These are phyloP conservation scores for Mesotaenium endlicherianum DNA, from an alignment of 139 green algal genomes.

Conservation along the genomic window DNA sequence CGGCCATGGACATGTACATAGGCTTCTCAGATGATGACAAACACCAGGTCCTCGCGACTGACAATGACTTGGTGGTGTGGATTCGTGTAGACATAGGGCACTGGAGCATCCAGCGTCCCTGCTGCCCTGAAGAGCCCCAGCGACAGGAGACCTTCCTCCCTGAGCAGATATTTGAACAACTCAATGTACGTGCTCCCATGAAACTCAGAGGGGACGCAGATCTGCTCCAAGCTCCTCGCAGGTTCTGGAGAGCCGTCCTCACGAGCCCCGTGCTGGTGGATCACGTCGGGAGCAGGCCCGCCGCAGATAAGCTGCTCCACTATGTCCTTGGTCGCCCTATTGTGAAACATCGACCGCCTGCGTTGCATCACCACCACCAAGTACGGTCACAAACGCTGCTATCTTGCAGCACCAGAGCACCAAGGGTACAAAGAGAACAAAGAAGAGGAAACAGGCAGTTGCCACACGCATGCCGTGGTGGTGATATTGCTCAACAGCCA, in stretches of 20 bases:
- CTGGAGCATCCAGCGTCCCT: not conserved
- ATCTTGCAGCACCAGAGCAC: too few species aligned
- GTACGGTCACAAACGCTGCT: too few species aligned
- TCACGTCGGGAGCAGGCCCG: not conserved
- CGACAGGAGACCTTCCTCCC: not conserved
- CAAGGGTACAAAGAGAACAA: too few species aligned
- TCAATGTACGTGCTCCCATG: not conserved
- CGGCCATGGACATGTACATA: too few species aligned
- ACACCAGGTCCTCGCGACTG: not conserved
- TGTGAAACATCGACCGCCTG: conserved; percentile 2
- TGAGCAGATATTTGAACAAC: not conserved
- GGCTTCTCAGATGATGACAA: conserved; percentile 1
- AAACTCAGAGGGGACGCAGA: not conserved
- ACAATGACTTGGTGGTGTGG: not conserved
- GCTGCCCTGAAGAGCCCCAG: not conserved
- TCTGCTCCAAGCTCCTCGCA: not conserved
- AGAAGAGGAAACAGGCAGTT: too few species aligned
- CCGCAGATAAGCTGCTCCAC: not conserved
- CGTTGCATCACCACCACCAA: too few species aligned
- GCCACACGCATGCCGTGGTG: too few species aligned
- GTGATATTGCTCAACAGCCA: too few species aligned
- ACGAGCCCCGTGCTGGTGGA: not conserved
- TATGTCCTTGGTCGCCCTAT: not conserved
- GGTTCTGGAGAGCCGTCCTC: too few species aligned
- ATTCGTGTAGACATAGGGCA: conserved; percentile 6